phyloP scores from a whole-genome alignment of 768 basidiomycete genomes.

The Lanmaoa rubissima region DNA sequence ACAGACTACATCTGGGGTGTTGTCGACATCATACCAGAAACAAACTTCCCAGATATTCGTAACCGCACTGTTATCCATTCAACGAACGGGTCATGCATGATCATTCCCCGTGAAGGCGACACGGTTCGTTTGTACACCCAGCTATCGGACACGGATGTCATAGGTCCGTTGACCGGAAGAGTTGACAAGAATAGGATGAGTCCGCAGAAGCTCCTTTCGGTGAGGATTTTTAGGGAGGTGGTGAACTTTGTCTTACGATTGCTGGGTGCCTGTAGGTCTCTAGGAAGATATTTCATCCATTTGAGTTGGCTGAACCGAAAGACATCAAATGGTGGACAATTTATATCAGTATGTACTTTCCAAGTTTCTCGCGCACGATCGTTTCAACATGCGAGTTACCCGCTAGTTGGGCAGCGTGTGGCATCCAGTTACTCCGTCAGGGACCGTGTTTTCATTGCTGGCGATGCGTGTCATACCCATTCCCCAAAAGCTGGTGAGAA shows the following conservation, averaged over 20 bases:
- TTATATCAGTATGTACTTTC: constrained; percentile 53
- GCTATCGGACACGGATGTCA: constrained; percentile 46
- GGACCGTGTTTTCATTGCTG: constrained; percentile 73
- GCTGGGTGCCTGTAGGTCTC: constrained; percentile 41
- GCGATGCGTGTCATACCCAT: constrained; percentile 73
- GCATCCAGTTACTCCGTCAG: constrained; percentile 58
- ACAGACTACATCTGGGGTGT: constrained; percentile 83
- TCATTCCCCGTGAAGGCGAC: constrained; percentile 71
- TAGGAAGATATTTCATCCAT: constrained; percentile 56
- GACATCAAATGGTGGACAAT: constrained; percentile 70
- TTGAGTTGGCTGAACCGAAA: constrained; percentile 45
- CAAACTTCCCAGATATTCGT: constrained; percentile 76
- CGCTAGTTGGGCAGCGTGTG: constrained; percentile 69
- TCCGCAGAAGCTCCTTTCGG: constrained; percentile 53
- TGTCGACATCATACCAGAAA: constrained; percentile 66
- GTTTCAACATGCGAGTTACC: not conserved
- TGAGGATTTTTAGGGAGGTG: constrained; percentile 20
- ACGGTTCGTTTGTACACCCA: constrained; percentile 72
- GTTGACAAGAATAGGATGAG: constrained; percentile 52
- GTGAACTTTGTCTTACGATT: not conserved
- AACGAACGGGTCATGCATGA: constrained; percentile 62
- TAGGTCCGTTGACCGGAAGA: constrained; percentile 46
- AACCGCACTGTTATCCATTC: constrained; percentile 68
- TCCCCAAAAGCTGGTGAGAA: constrained; percentile 60
- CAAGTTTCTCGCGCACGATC: not conserved